phyloP scores from a whole-genome alignment of 495 filamentous ascomycete genomes.

The Letharia columbiana region DNA sequence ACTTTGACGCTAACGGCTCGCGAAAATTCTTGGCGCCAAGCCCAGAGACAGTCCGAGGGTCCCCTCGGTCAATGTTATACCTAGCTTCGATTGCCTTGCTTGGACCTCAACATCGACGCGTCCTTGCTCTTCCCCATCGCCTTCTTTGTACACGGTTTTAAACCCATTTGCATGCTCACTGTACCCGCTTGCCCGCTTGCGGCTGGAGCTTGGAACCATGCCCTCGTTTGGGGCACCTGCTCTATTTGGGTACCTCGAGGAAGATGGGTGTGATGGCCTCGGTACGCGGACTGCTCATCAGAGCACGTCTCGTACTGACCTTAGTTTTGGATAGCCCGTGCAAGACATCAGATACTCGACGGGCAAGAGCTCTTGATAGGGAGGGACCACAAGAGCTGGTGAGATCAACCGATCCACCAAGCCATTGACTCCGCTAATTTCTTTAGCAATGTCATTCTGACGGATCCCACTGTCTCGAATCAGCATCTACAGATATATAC shows the following conservation, averaged over 20 bases:
- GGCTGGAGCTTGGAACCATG: neutral
- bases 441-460: constrained; percentile 36
- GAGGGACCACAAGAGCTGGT: constrained; percentile 33
- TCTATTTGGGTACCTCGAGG: constrained; percentile 2
- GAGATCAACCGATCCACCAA: neutral
- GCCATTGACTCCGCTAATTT: neutral
- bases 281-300: constrained; percentile 2
- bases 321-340: neutral
- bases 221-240: neutral
- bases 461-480: constrained; percentile 43
- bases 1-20: constrained; percentile 12
- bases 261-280: neutral
- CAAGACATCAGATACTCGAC: constrained; percentile 21
- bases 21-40: constrained; percentile 7
- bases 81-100: neutral
- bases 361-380: constrained; percentile 34
- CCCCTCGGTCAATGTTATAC: neutral
- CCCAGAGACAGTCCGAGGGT: too few relatives aligned
- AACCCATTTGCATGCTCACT: neutral
- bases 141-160: too few relatives aligned
- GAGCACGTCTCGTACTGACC: neutral
- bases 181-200: neutral
- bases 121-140: neutral
- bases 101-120: neutral
- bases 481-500: constrained; percentile 56